These are phyloP conservation scores for Poa pratensis DNA, from an alignment of 176 grass and related monocot genomes.

Conservation along the genomic window DNA sequence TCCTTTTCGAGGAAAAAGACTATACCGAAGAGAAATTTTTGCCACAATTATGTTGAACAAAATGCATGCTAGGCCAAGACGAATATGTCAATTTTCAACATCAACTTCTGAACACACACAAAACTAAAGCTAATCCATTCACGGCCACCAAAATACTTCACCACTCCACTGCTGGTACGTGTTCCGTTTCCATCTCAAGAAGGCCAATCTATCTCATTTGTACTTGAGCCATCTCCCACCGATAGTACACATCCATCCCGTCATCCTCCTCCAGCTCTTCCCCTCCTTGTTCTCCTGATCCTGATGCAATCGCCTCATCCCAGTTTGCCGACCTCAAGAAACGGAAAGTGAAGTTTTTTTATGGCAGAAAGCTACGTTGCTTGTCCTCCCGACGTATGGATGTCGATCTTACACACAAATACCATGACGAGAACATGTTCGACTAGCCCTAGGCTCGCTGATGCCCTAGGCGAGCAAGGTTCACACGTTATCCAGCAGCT, in stretches of 20 bases:
- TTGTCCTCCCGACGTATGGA: slow-evolving; percentile 15
- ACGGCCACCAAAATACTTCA: neutral
- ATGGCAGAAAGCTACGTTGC: slow-evolving; percentile 20
- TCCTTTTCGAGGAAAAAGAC: too few species aligned
- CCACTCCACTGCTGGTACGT: neutral
- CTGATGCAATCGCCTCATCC: neutral
- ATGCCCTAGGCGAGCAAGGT: neutral
- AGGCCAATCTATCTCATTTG: neutral
- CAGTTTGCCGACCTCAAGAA: neutral
- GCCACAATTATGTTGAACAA: neutral
- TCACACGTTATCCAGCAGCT: neutral
- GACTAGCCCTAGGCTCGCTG: neutral
- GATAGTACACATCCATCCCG: neutral
- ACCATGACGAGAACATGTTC: neutral
- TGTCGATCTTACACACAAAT: slow-evolving; percentile 12
- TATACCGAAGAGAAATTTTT: neutral
- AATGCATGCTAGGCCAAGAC: neutral
- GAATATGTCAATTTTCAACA: slow-evolving; percentile 1
- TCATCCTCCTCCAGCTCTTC: slow-evolving; percentile 25
- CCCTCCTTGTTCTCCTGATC: neutral
- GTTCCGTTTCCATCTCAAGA: neutral
- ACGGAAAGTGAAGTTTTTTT: neutral
- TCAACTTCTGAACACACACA: neutral
- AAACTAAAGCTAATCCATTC: neutral
- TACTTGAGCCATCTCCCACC: neutral